phyloP scores from a whole-genome alignment of 352 stramenopile species.

The Blastocystis sp. region DNA sequence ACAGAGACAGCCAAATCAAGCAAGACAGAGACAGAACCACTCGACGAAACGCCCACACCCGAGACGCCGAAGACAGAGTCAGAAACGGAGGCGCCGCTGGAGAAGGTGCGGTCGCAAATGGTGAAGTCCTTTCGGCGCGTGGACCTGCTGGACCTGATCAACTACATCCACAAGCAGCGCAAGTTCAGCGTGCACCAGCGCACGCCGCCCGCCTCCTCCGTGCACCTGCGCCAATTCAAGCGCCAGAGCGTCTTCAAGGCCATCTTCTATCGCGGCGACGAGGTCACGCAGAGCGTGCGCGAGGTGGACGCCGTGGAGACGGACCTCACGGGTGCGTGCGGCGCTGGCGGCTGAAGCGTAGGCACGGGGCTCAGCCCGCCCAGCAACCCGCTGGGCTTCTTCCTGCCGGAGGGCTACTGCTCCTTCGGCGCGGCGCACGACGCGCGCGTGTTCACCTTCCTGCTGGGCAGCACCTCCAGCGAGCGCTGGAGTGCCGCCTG shows the following conservation, averaged over 20 bases:
- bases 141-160: slow-evolving; percentile 38
- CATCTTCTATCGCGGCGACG: slow-evolving; percentile 33
- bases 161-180: slow-evolving; percentile 30
- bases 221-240: neutral
- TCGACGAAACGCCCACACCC: too few species aligned
- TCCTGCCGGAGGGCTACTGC: slow-evolving; percentile 55
- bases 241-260: neutral
- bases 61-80: too few species aligned
- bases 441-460: slow-evolving; percentile 27
- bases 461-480: slow-evolving; percentile 14
- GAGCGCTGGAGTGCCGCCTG: slow-evolving; percentile 55
- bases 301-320: neutral
- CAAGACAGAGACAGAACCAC: neutral
- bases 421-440: slow-evolving; percentile 2
- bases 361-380: neutral
- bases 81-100: neutral
- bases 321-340: neutral
- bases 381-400: neutral
- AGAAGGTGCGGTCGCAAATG: neutral
- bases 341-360: neutral
- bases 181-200: slow-evolving; percentile 27
- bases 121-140: slow-evolving; percentile 7
- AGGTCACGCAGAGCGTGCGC: neutral
- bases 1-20: neutral
- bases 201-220: neutral